Conservation (phyloP, 768 basidiomycete species). For the Xanthoconium purpureum region DNA sequence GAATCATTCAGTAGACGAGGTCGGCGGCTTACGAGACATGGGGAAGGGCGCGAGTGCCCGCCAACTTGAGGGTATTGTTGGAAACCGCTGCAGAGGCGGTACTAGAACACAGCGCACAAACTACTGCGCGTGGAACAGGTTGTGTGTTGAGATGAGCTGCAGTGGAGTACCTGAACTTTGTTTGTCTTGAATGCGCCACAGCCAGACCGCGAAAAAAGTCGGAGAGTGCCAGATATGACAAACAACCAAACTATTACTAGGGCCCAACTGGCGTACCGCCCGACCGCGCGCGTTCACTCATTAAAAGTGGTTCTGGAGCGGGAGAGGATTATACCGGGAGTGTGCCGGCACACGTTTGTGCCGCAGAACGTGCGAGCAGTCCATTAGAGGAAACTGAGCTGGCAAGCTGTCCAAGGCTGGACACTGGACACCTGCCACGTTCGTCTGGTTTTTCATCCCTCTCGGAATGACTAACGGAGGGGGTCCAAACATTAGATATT, state of each 20-base stretch:
- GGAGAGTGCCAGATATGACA: no score
- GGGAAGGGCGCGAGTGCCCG: not conserved
- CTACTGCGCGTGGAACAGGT: not conserved
- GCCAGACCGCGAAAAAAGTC: no score
- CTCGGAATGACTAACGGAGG: slow-evolving; percentile 1
- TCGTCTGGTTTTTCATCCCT: slow-evolving; percentile 2
- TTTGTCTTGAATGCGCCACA: no score
- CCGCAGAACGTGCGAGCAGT: slow-evolving; percentile 8
- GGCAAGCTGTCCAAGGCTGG: not conserved
- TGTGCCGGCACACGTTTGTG: slow-evolving; percentile 14
- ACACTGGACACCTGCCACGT: slow-evolving; percentile 12
- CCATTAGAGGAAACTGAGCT: not conserved
- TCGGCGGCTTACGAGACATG: not conserved
- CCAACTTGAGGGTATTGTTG: not conserved
- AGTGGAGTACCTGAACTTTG: no score
- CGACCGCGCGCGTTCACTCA: no score
- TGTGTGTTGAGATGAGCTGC: not conserved
- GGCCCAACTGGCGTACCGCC: no score
- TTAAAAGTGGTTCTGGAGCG: no score
- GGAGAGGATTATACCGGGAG: not conserved
- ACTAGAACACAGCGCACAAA: not conserved
- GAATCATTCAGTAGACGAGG: not conserved
- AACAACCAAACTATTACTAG: no score
- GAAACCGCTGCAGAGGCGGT: not conserved
- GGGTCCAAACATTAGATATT: not conserved